These are phyloP conservation scores for Fusarium sp. DNA, from an alignment of 2,329 filamentous ascomycete genomes.

Conservation along the genomic window DNA sequence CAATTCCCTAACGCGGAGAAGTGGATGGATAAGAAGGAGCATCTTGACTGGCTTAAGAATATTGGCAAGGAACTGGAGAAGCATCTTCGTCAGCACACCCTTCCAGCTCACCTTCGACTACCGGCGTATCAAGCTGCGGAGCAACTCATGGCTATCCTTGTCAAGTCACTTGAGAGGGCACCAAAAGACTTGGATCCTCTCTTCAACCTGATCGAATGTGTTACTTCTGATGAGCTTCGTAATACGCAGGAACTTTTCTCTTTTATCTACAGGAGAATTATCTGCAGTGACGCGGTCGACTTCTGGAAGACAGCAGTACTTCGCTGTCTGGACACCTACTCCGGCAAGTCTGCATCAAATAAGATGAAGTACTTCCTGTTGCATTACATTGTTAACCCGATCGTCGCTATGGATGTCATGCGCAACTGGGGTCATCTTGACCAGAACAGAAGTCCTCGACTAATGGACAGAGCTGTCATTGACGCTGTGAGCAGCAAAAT, in stretches of 20 bases:
- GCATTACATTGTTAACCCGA: slow-evolving; percentile 93
- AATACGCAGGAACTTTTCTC: slow-evolving; percentile 78
- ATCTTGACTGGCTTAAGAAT: slow-evolving; percentile 68
- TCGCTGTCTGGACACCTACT: slow-evolving; percentile 88
- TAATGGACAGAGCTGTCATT: slow-evolving; percentile 88
- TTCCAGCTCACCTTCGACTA: slow-evolving; percentile 79
- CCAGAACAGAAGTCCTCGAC: slow-evolving; percentile 68
- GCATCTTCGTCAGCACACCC: slow-evolving; percentile 74
- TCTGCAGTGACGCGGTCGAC: slow-evolving; percentile 84
- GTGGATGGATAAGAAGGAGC: slow-evolving; percentile 78
- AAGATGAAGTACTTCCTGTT: slow-evolving; percentile 94
- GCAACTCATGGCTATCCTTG: slow-evolving; percentile 86
- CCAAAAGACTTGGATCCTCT: slow-evolving; percentile 84
- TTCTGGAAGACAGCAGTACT: slow-evolving; percentile 86
- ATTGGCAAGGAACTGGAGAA: slow-evolving; percentile 83
- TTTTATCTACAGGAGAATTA: slow-evolving; percentile 87
- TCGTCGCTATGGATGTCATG: slow-evolving; percentile 96
- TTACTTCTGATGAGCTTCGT: slow-evolving; percentile 86
- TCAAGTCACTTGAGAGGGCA: slow-evolving; percentile 79
- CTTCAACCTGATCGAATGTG: slow-evolving; percentile 83
- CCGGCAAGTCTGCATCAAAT: slow-evolving; percentile 80
- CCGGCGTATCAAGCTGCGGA: slow-evolving; percentile 90
- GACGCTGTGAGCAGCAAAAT: slow-evolving; percentile 92
- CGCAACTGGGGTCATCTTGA: slow-evolving; percentile 75
- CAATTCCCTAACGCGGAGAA: slow-evolving; percentile 70